Conservation (phyloP, 2,329 filamentous ascomycete genomes). For the Cryoendolithus antarcticus region DNA sequence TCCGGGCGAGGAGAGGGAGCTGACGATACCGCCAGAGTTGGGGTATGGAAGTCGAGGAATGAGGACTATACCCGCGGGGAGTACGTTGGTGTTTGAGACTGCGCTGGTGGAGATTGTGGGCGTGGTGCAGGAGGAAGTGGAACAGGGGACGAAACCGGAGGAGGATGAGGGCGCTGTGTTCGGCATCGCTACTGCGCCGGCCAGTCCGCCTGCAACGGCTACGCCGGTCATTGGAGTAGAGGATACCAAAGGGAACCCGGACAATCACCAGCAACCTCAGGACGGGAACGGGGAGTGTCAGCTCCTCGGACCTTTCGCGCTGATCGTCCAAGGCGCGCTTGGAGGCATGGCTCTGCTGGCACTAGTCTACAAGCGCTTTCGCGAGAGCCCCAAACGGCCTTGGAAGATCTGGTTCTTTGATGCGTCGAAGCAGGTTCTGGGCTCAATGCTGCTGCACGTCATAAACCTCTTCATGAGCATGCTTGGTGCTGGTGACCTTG, state of each 20-base stretch:
- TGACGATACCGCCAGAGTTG: slow-evolving; percentile 80
- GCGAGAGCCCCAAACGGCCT: slow-evolving; percentile 80
- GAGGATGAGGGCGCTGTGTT: neutral
- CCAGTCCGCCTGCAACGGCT: slow-evolving; percentile 6
- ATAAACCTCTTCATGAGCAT: slow-evolving; percentile 95
- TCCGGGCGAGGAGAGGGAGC: slow-evolving; percentile 80
- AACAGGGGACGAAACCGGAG: neutral
- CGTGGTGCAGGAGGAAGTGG: slow-evolving; percentile 32
- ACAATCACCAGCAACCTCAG: slow-evolving; percentile 31
- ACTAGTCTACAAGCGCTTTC: slow-evolving; percentile 85
- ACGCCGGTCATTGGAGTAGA: neutral
- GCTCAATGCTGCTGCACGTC: slow-evolving; percentile 78
- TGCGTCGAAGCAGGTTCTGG: slow-evolving; percentile 92
- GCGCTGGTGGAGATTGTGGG: slow-evolving; percentile 76
- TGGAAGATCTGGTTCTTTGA: slow-evolving; percentile 98
- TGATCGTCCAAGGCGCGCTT: slow-evolving; percentile 78
- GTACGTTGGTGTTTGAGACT: slow-evolving; percentile 82
- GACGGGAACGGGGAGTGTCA: slow-evolving; percentile 50
- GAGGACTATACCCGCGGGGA: slow-evolving; percentile 75
- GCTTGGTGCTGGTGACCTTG: slow-evolving; percentile 76
- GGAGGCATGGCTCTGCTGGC: slow-evolving; percentile 72
- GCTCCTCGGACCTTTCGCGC: slow-evolving; percentile 78
- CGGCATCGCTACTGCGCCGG: slow-evolving; percentile 15
- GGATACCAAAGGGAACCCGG: slow-evolving; percentile 6
- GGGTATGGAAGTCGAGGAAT: slow-evolving; percentile 66